Conservation (phyloP, 2,329 filamentous ascomycete genomes). For the Monilinia aucupariae region DNA sequence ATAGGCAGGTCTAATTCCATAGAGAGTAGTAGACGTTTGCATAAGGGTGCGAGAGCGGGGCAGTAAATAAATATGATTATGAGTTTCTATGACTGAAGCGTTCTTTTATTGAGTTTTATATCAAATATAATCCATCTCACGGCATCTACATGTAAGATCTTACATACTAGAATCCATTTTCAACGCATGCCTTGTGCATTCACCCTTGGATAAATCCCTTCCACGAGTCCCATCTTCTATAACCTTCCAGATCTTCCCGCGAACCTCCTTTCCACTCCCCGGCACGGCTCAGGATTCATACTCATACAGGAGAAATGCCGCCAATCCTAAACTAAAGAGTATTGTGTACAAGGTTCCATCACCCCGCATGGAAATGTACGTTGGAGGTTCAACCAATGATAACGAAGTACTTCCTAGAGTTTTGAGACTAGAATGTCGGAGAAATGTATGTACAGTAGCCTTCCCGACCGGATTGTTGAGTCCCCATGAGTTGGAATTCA, state of each 20-base stretch:
- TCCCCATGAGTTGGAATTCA: neutral
- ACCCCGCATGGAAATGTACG: neutral
- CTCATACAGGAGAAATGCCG: neutral
- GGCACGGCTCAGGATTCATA: neutral
- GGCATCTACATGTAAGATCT: too few species aligned
- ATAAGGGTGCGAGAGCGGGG: neutral
- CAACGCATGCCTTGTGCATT: neutral
- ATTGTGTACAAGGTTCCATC: neutral
- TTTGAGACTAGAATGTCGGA: neutral
- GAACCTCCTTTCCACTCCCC: neutral
- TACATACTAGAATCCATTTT: neutral
- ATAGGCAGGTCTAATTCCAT: neutral
- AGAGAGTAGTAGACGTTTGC: neutral
- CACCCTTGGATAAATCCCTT: neutral
- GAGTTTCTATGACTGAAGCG: neutral
- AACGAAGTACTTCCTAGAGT: neutral
- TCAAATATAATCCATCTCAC: too few species aligned
- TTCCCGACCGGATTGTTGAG: too few species aligned
- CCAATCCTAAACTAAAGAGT: neutral
- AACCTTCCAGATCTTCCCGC: neutral
- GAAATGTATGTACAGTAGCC: too few species aligned
- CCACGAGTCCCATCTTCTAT: constrained; percentile 1
- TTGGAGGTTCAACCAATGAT: neutral
- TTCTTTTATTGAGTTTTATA: too few species aligned
- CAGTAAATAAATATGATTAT: neutral